phyloP scores from a whole-genome alignment of 306 rosid species.

The Urtica urens region DNA sequence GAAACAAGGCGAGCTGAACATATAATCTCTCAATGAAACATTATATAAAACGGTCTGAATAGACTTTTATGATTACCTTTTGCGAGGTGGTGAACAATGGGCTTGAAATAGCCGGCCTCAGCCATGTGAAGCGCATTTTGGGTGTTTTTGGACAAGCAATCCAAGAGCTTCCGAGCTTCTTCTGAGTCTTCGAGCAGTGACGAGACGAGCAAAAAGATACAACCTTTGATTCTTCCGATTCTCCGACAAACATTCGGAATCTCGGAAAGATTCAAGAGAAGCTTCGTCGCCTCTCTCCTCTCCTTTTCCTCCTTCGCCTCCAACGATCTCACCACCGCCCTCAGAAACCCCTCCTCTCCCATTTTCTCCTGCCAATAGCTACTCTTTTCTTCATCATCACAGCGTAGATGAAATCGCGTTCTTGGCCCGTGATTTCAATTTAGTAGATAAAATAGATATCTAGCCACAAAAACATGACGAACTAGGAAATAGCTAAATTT shows the following conservation, averaged over 20 bases:
- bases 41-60: neutral
- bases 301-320: constrained; percentile 64
- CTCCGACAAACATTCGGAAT: constrained; percentile 47
- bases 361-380: constrained; percentile 71
- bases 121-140: constrained; percentile 96
- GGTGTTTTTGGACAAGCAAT: constrained; percentile 53
- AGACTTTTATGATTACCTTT: constrained; percentile 38
- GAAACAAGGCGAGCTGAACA: too few relatives aligned
- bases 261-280: constrained; percentile 57
- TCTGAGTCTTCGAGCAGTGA: constrained; percentile 58
- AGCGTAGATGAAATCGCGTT: too few relatives aligned
- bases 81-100: constrained; percentile 58
- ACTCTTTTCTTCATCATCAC: constrained; percentile 23
- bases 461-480: too few relatives aligned
- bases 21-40: too few relatives aligned
- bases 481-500: too few relatives aligned
- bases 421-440: too few relatives aligned
- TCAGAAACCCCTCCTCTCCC: constrained; percentile 47
- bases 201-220: constrained; percentile 75
- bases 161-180: constrained; percentile 55
- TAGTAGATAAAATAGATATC: too few relatives aligned
- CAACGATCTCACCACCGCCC: constrained; percentile 61
- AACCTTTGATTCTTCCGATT: constrained; percentile 77
- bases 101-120: constrained; percentile 82
- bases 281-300: constrained; percentile 70